Evolutionary conservation across 441 rosid species (phyloP), one percentile per base, ranked within the genome.

Genomic region (Erysimum pusillum): DNA sequence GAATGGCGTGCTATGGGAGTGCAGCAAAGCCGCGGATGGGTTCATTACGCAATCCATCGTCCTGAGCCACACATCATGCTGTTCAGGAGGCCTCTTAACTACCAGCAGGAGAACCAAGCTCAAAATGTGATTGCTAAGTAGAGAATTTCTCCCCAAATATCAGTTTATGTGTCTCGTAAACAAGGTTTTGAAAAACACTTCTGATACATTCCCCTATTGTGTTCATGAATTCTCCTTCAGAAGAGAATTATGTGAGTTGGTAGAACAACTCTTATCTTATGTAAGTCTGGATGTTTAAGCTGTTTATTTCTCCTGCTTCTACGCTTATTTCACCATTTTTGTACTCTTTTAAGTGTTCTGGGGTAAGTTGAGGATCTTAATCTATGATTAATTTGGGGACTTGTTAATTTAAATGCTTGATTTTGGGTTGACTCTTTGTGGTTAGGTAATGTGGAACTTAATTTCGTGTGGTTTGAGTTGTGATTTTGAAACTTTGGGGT

Each of bases 61-160:
- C 99, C 99, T 5, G 99, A 96, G 86, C 99, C 97, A 77, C 98
- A 96, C 71, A 96, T 96, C 71, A 96, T 93, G 99, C 92, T 96
- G n/a, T 96, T 96, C 82, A 88, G 99, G 85, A 90, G 99, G 90
- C 85, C 97, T 4, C 83, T 96, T 53, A 93, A 91, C 84, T 91
- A 83, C 66, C 99, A 96, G 84, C 94, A 89, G 74, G 91, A 93
- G 85, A 86, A 81, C 76, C 94, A 85, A 76, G 86, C 87, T 46
- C 79, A 88, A 15, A 73, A 22, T 32, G 22, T 84, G 14, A 85
- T 85, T 60, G 90, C 85, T 34, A 89, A 92, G 83, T 92, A 85
- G 63, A 85, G 63, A 22, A 14, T 20, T 39, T 45, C 46, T 15
- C 22, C 18, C 7, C 2, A 4, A 13, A 15, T 34, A 28, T 70